These are phyloP conservation scores for Penicillium coprophilum DNA, from an alignment of 495 filamentous ascomycete species.

Conservation along the genomic window DNA sequence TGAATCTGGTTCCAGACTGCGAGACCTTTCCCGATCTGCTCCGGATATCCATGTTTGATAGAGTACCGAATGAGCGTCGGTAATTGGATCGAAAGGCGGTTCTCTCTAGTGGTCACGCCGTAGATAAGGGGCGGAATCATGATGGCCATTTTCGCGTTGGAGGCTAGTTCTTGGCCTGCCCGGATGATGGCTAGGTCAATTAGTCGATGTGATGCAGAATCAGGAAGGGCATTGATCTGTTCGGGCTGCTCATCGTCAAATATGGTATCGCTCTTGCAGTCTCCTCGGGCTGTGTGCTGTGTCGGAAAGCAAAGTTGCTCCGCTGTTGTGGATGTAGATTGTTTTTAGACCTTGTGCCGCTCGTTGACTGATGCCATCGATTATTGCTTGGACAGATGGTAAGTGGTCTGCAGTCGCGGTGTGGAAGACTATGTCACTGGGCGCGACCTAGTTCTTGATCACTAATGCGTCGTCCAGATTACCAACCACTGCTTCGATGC, in stretches of 20 bases:
- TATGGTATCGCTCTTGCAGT: constrained; percentile 30
- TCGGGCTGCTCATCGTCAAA: constrained; percentile 33
- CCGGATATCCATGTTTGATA: constrained; percentile 36
- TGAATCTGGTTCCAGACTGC: constrained; percentile 31
- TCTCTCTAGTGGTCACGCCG: constrained; percentile 27
- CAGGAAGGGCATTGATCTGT: constrained; percentile 35
- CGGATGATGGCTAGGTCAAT: constrained; percentile 42
- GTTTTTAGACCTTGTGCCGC: constrained; percentile 23
- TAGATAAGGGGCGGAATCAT: constrained; percentile 40
- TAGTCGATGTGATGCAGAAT: constrained; percentile 38
- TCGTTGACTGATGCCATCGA: constrained; percentile 34
- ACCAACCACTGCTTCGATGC: constrained; percentile 27
- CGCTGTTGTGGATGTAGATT: constrained; percentile 45
- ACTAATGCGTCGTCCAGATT: constrained; percentile 24
- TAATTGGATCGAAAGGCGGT: constrained; percentile 33
- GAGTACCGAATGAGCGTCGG: constrained; percentile 33
- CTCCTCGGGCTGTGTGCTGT: constrained; percentile 15
- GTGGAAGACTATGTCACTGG: constrained; percentile 38
- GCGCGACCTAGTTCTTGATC: constrained; percentile 30
- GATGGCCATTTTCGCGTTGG: constrained; percentile 37
- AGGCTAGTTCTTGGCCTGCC: constrained; percentile 27
- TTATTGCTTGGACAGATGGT: constrained; percentile 31
- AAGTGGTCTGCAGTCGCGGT: constrained; percentile 40
- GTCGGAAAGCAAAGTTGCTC: constrained; percentile 29
- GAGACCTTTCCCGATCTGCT: constrained; percentile 29